A percentile compares a stretch with the other conserved stretches of the same genome.
These are phyloP conservation scores for Carnegiea gigantea DNA, from an alignment of 179 eudicot genomes.

Conservation along the genomic window DNA sequence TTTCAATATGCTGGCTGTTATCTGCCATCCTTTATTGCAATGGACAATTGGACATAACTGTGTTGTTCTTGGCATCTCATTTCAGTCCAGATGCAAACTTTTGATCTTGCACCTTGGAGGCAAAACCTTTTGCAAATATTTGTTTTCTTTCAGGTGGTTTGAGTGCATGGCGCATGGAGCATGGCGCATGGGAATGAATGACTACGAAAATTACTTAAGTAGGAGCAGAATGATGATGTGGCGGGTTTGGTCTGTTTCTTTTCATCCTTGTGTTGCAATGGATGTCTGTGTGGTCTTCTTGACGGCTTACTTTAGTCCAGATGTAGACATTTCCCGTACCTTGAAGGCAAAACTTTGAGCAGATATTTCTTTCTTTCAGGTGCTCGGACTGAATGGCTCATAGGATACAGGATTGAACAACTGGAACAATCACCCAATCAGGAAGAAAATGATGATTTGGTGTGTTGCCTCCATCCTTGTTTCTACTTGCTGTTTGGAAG, in stretches of 20 bases:
- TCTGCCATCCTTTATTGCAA: background rate
- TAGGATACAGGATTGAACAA: conserved; percentile 1
- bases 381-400: background rate
- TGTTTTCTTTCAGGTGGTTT: too few relatives aligned
- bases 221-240: too few relatives aligned
- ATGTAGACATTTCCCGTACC: too few relatives aligned
- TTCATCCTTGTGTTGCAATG: too few relatives aligned
- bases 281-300: too few relatives aligned
- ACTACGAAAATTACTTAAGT: too few relatives aligned
- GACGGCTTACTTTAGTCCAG: too few relatives aligned
- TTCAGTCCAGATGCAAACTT: background rate
- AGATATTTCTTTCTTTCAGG: conserved; percentile 11
- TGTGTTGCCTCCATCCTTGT: background rate
- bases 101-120: background rate
- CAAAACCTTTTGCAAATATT: background rate
- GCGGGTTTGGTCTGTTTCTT: too few relatives aligned
- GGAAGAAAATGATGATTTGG: background rate
- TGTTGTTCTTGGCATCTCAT: background rate
- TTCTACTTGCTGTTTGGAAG: background rate
- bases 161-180: too few relatives aligned
- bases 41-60: background rate
- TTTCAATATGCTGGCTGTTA: too few relatives aligned
- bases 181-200: too few relatives aligned
- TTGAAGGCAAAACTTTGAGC: background rate
- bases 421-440: background rate